Evolutionary conservation across 192 early-diverging fungal species (phyloP), one percentile per base, ranked within the genome.

Genomic region (Podila horticola): DNA sequence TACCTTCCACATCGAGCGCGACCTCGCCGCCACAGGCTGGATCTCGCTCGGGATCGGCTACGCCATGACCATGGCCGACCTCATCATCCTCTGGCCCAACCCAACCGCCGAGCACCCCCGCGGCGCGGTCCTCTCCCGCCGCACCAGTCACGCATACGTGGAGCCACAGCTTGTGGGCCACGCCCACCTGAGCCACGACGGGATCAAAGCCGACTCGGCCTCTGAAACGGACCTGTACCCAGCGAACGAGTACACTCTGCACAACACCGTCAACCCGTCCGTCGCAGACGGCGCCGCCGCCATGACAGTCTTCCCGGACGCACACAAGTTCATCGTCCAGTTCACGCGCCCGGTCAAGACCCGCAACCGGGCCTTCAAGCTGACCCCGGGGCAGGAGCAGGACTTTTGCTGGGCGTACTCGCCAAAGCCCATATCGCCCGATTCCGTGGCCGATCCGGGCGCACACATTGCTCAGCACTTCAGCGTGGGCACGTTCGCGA

Each of bases 331-430:
- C 31, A 64, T 81, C 29, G 76, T 81, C 33, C 76, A 81, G 33
- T 81, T 81, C 55, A 81, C 76, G 1, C 76, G 76, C 11, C 76
- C 76, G 4, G 49, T 81, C 41, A 60, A 20, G 36, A 73, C 59
- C 6, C 38, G 60, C 34, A 81, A 81, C 61, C 66, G 26, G 4
- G 76, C 48, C 34, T 57, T 59, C 57, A 72, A 73, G 52, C 33
- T 81, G n/a, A 81, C 76, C 9, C 76, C 76, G 5, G 76, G 76
- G 28, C 33, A 58, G 33, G 71, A 73, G 30, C 76, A 81, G 49
- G 76, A 81, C 17, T 81, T 81, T 11, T 81, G 76, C 22, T 81
- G 76, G 76, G 76, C 76, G 1, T 81, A 72, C 64, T 81, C 76
- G 24, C 76, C 76, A 3, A 72, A 68, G 13, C 70, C 71, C n/a